Base-by-base conservation (phyloP, 2,329 filamentous ascomycete genomes). In the Biscogniauxia sp. region DNA sequence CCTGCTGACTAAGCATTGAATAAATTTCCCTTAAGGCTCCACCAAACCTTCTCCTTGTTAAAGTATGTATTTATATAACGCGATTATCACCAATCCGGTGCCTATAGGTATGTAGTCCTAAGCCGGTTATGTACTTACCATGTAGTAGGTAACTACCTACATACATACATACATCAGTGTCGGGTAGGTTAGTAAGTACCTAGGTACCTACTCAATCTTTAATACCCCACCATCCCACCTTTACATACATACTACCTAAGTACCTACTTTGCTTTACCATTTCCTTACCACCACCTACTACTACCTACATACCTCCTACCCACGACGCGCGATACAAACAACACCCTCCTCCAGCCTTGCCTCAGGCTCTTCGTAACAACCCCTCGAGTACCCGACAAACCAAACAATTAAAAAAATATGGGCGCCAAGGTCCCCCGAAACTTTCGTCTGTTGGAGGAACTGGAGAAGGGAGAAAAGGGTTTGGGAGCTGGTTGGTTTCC, bases 381-480 rank as follows among this genome's bases (percentile, higher is more conserved):
- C 5, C 23, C 23, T 23, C 5, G 23, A 3, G 23, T 23, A 23
- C 23, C 5, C 23, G 23, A 2, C 2, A 23, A 23, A 23, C 23
- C 23, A 23, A 23, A 23, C 5, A 23, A 23, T 23, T 3, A 23
- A 3, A 23, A 23, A 23, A 25, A 28, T 23, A 73, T 73, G 70
- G 61, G 67, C 49, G 88, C 90, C 61, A 92, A 96, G 78, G 86
- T 99, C 60, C 95, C 95, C 64, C 87, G 95, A 76, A 98, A 98
- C 81, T 99, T 99, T 77, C 89, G 94, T 74, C 86, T 99, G 68
- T 84, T 99, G 60, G 95, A 97, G 77, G 95, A 99, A 87, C 85
- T 99, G 20, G 95, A 99, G 82, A 98, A 98, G 82, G 95, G 95
- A 73, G 95, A 99, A 82, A 99, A 99, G 79, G 95, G 95, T 64